Conservation (phyloP, 164 flowering plant species). For the Annona squamosa region DNA sequence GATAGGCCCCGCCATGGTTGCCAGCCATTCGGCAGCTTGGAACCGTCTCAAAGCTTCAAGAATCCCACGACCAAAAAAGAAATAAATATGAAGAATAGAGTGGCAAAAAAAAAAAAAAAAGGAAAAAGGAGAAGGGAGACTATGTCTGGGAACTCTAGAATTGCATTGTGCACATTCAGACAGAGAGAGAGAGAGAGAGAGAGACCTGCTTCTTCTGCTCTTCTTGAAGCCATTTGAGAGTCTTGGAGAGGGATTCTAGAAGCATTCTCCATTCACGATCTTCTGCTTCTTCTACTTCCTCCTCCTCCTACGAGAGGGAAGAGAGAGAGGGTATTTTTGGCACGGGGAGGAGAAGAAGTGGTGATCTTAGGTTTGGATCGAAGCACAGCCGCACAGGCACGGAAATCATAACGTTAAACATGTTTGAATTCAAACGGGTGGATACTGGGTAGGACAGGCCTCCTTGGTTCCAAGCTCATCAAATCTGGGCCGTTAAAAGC, state of each 20-base stretch:
- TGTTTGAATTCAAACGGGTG: conserved; percentile 45
- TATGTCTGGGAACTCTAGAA: not conserved
- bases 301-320: not conserved
- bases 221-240: conserved; percentile 68
- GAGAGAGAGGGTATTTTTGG: not conserved
- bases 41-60: conserved; percentile 58
- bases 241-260: conserved; percentile 35
- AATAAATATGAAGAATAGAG: not conserved
- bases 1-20: conserved; percentile 63
- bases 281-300: not conserved
- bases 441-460: conserved; percentile 22
- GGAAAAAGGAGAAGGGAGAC: not conserved
- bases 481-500: not conserved
- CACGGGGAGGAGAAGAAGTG: not conserved
- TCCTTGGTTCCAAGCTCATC: conserved; percentile 12
- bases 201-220: conserved; percentile 81
- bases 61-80: not conserved
- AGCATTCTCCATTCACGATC: conserved; percentile 35
- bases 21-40: conserved; percentile 73
- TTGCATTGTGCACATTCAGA: not conserved
- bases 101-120: not conserved
- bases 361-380: not conserved
- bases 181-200: conserved; percentile 1
- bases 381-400: conserved; percentile 24
- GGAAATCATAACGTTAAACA: conserved; percentile 38